These are phyloP conservation scores for Tanozyma kutaoensis DNA, from an alignment of 805 yeast genomes.

Conservation along the genomic window DNA sequence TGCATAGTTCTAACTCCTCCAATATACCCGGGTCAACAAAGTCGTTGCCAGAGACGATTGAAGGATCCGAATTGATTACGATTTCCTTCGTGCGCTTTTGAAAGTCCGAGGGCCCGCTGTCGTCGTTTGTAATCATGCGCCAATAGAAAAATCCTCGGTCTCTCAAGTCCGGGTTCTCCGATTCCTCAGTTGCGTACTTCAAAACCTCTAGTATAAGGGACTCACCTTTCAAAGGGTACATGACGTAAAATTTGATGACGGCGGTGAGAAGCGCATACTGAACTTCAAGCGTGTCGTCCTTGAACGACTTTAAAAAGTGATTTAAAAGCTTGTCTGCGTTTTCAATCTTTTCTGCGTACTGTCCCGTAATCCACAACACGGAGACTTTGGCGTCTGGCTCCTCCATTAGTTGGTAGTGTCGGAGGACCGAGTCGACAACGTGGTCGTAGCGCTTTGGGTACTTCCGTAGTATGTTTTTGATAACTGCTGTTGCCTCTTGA, in stretches of 20 bases:
- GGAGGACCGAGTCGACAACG: conserved; percentile 14
- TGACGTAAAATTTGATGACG: conserved; percentile 52
- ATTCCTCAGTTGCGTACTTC: conserved; percentile 59
- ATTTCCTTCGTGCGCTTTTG: conserved; percentile 29
- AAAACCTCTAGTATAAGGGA: conserved; percentile 43
- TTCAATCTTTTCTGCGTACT: conserved; percentile 39
- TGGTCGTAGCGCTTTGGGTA: conserved; percentile 46
- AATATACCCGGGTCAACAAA: conserved; percentile 54
- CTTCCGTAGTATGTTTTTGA: conserved; percentile 63
- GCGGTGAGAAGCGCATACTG: conserved; percentile 68
- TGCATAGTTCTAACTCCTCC: conserved; percentile 71
- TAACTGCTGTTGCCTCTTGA: conserved; percentile 68
- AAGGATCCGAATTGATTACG: conserved; percentile 49
- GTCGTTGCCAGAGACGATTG: conserved; percentile 53
- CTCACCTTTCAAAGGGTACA: conserved; percentile 41
- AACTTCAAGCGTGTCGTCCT: conserved; percentile 59
- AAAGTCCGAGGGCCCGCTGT: conserved; percentile 20
- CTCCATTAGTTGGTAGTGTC: conserved; percentile 31
- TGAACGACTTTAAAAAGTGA: conserved; percentile 31
- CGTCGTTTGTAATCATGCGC: conserved; percentile 37
- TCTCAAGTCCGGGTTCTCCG: conserved; percentile 73
- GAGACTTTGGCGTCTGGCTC: conserved; percentile 64
- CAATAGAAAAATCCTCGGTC: conserved; percentile 81
- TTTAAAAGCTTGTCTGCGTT: conserved; percentile 24
- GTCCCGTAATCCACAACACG: conserved; percentile 75